These are phyloP conservation scores for Trichoderma aggressivum DNA, from an alignment of 2,329 filamentous ascomycete species.

Conservation along the genomic window DNA sequence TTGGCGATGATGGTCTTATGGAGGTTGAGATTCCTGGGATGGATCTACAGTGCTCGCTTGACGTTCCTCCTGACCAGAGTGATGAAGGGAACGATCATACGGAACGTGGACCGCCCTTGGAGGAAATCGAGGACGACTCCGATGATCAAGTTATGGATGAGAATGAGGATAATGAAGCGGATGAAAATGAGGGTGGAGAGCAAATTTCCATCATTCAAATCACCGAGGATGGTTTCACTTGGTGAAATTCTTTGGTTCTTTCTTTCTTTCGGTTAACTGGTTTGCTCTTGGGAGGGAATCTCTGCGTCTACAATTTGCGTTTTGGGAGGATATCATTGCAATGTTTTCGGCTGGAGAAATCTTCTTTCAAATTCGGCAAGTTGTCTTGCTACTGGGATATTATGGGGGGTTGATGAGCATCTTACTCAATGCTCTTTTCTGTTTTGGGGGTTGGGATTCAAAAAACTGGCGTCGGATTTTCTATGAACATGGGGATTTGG, in stretches of 20 bases:
- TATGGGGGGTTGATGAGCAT: not conserved
- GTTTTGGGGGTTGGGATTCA: not conserved
- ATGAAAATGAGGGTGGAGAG: not conserved
- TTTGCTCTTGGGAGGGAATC: not conserved
- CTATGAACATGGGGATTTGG: not conserved
- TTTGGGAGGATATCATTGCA: not conserved
- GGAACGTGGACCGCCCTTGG: not conserved
- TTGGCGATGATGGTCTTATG: slow-evolving; percentile 23
- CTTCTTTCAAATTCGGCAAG: not conserved
- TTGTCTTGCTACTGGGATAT: not conserved
- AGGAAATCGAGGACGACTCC: not conserved
- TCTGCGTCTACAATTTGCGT: not conserved
- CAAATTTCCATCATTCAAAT: not conserved
- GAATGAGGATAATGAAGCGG: not conserved
- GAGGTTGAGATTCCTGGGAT: slow-evolving; percentile 29
- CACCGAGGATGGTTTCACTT: not conserved
- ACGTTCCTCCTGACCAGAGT: slow-evolving; percentile 15
- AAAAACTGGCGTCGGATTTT: not conserved
- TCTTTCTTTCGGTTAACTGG: not conserved
- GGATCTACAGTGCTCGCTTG: slow-evolving; percentile 23
- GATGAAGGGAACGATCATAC: not conserved
- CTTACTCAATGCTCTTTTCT: not conserved
- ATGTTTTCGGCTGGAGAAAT: not conserved
- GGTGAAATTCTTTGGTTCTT: not conserved
- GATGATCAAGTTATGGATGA: not conserved